Evolutionary conservation across 169 alveolate species (phyloP).

Genomic region (Perkinsus olseni): DNA sequence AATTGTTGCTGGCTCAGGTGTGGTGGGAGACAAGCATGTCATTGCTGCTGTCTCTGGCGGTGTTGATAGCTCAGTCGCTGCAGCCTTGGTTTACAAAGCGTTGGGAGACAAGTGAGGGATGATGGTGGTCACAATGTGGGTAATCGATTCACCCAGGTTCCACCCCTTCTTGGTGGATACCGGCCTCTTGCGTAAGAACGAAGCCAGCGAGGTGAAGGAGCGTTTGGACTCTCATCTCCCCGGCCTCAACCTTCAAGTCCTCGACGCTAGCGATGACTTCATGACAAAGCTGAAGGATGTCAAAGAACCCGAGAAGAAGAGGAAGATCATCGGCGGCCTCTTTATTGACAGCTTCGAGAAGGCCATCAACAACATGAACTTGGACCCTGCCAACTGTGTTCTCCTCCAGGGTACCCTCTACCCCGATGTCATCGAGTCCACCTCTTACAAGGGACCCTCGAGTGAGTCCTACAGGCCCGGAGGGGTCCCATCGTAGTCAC

Average conservation of each 20-base stretch:
- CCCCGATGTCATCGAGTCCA: conserved; percentile 46
- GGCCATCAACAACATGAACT: conserved; percentile 27
- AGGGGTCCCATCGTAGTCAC: neutral
- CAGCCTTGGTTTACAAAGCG: conserved; percentile 27
- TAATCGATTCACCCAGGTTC: conserved; percentile 17
- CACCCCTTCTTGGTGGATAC: conserved; percentile 47
- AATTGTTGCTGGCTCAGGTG: neutral
- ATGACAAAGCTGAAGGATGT: conserved; percentile 18
- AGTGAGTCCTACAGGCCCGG: neutral
- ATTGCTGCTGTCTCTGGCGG: conserved; percentile 51
- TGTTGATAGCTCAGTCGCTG: conserved; percentile 48
- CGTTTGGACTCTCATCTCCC: conserved; percentile 25
- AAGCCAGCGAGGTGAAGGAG: conserved; percentile 25
- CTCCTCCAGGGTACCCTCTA: conserved; percentile 43
- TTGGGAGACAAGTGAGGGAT: conserved; percentile 21
- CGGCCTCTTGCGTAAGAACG: conserved; percentile 43
- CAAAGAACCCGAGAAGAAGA: conserved; percentile 46
- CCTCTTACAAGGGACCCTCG: conserved; percentile 37
- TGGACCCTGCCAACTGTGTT: conserved; percentile 18
- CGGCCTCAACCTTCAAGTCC: conserved; percentile 22
- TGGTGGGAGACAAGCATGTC: conserved; percentile 9
- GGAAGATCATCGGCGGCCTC: conserved; percentile 44
- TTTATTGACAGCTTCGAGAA: conserved; percentile 41
- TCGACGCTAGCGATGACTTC: conserved; percentile 32
- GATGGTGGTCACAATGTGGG: neutral